Percentiles rank a stretch among this genome's conserved stretches.
These are phyloP conservation scores for Lactifluus subvellereus DNA, from an alignment of 768 basidiomycete genomes.

Conservation along the genomic window DNA sequence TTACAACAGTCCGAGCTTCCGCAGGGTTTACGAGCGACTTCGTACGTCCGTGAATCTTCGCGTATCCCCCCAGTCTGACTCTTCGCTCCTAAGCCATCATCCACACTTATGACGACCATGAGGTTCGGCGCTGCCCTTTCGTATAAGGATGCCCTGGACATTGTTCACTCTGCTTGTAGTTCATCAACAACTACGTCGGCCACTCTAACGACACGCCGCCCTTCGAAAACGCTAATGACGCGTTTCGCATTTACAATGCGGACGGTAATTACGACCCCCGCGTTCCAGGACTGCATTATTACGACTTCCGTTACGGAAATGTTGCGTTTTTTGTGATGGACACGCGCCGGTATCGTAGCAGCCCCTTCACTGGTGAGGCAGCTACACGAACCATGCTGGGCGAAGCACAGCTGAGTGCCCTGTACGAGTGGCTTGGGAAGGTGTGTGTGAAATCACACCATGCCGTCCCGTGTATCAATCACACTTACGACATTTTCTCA, in stretches of 20 bases:
- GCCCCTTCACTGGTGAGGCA: conserved; percentile 34
- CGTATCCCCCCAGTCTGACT: background rate
- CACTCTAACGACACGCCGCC: conserved; percentile 47
- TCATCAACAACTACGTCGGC: conserved; percentile 65
- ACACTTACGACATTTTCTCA: background rate
- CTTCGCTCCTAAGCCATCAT: conserved; percentile 46
- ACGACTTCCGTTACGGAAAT: conserved; percentile 60
- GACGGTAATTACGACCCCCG: conserved; percentile 55
- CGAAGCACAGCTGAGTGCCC: conserved; percentile 50
- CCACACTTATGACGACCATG: conserved; percentile 70
- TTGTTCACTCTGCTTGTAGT: conserved; percentile 32
- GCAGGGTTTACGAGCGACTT: conserved; percentile 60
- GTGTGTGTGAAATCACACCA: conserved; percentile 28
- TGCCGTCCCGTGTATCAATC: background rate
- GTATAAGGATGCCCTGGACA: background rate
- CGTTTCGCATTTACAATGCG: conserved; percentile 59
- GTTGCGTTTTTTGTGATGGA: conserved; percentile 75
- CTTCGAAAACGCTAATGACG: conserved; percentile 52
- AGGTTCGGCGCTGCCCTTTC: conserved; percentile 33
- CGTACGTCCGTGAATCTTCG: conserved; percentile 42
- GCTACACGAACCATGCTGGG: conserved; percentile 62
- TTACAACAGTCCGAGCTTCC: conserved; percentile 58
- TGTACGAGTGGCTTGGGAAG: conserved; percentile 57
- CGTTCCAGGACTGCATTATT: conserved; percentile 44
- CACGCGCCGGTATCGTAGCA: conserved; percentile 54